Evolutionary conservation across 805 yeast genomes (phyloP).

Genomic region (Zygosaccharomyces siamensis): DNA sequence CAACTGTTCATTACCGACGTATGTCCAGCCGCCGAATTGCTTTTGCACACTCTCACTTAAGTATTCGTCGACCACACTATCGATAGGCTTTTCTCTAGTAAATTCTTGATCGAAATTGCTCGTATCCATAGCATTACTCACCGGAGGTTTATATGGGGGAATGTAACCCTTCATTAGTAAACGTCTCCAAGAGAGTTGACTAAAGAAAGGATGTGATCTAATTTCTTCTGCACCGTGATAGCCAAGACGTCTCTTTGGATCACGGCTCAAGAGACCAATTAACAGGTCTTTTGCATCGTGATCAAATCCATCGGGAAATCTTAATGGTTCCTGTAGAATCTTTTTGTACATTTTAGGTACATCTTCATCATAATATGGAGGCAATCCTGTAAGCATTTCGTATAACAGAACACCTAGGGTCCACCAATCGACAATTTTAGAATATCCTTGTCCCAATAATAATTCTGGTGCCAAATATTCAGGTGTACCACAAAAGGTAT

Average conservation of each 20-base stretch:
- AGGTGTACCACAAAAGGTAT: conserved; percentile 97
- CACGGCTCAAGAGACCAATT: conserved; percentile 70
- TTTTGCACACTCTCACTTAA: conserved; percentile 92
- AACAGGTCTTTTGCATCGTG: conserved; percentile 79
- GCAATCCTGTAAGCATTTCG: conserved; percentile 95
- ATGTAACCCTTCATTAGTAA: conserved; percentile 79
- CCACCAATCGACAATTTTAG: conserved; percentile 98
- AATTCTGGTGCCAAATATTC: conserved; percentile 96
- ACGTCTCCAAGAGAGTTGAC: conserved; percentile 85
- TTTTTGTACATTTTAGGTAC: conserved; percentile 90
- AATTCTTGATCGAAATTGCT: conserved; percentile 91
- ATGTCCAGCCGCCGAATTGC: conserved; percentile 99
- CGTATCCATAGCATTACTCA: conserved; percentile 78
- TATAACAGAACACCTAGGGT: conserved; percentile 88
- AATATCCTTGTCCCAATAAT: conserved; percentile 85
- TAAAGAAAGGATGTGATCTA: conserved; percentile 78
- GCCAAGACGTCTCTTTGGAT: conserved; percentile 76
- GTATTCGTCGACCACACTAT: conserved; percentile 89
- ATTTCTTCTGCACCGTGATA: conserved; percentile 78
- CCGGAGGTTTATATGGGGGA: conserved; percentile 94
- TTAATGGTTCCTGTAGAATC: conserved; percentile 81
- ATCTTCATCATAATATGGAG: conserved; percentile 95
- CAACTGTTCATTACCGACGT: conserved; percentile 60
- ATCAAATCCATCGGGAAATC: conserved; percentile 85
- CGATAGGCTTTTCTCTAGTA: conserved; percentile 89